Evolutionary conservation across 495 filamentous ascomycete genomes (phyloP), one percentile per base, ranked within the genome.

Genomic region (Glutinoglossum americanum): DNA sequence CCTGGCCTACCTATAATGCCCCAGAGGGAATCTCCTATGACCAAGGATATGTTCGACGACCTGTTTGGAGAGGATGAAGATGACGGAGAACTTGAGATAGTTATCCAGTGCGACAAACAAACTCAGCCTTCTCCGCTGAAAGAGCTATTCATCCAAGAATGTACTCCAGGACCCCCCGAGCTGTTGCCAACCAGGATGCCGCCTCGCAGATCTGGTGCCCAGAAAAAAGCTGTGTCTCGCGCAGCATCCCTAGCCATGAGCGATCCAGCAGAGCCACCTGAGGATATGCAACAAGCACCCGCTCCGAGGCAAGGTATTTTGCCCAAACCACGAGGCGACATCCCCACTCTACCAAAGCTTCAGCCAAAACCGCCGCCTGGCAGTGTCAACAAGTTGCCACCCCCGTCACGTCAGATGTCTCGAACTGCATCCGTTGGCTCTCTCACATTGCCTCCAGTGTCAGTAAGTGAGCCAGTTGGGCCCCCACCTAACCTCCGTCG

Each of bases 11-110:
- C 86, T 9, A 71, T 76, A 9, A 73, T 86, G 70, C 70, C 72
- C 7, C 68, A 74, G 57, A 71, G 75, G 13, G 86, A 93, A 65
- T 89, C 84, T 10, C 84, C 84, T 0, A 89, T 87, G 63, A 85
- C 88, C 83, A 89, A 83, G 67, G 83, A 79, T 7, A 75, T 76
- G 0, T 65, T 85, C 15, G 80, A 85, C 21, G 80, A 86, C 10
- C 65, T 73, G 17, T 62, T 78, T 35, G 73, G 71, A 17, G 72
- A 74, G 41, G 71, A 71, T 35, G 62, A 65, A 21, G 61, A 67
- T 27, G 35, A 49, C 13, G 23, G 17, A 23, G 60, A 65, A 11
- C 30, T 57, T 6, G 61, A 59, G 25, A 64, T 33, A 27, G 25
- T 25, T 1, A 26, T 3, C 19, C 33, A 21, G 30, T 11, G 23